Evolutionary conservation across 2,329 filamentous ascomycete species (phyloP), one percentile per base, ranked within the genome.

Genomic region (Pseudogymnoascus sp.): DNA sequence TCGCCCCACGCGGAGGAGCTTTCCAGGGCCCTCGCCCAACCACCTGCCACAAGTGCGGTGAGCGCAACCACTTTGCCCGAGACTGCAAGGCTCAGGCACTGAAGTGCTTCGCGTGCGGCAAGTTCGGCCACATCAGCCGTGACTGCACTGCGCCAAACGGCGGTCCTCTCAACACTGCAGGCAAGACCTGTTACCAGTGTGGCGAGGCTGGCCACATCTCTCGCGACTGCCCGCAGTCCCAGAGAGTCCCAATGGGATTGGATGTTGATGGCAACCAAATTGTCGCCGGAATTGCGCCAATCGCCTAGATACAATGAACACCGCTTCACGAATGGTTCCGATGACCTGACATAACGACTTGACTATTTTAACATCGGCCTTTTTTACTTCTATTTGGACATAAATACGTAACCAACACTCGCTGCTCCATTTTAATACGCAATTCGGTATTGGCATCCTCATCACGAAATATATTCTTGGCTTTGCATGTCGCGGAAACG

Each of bases 121-220:
- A 90, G 77, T 80, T 89, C 50, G 75, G 75, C 40, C 75, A 77
- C 62, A 77, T 77, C 59, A 75, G 73, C 64, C 84, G 87, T 71
- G 94, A 99, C 78, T 99, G 94, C 83, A 96, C 92, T 56, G 91
- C 93, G 66, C 93, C 94, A 67, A 97, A 97, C 76, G 94, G 94
- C 63, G 94, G 94, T 23, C 92, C 93, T 56, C 83, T 97, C 69
- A 97, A 94, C 84, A 95, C 91, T 67, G 91, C 91, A 67, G 93
- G 93, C 74, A 99, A 97, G 86, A 96, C 92, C 68, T 99, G 94
- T 85, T 99, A 99, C 82, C 89, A 92, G 77, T 99, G 94, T 75
- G 91, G 93, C 69, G 90, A 97, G 80, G 86, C 92, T 64, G 94
- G 94, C 62, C 93, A 97, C 78, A 97, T 97, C 77, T 96, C 91